Evolutionary conservation across 225 moss, liverwort and hornwort genomes (phyloP).

Genomic region (Pseudisothecium myosuroides): DNA sequence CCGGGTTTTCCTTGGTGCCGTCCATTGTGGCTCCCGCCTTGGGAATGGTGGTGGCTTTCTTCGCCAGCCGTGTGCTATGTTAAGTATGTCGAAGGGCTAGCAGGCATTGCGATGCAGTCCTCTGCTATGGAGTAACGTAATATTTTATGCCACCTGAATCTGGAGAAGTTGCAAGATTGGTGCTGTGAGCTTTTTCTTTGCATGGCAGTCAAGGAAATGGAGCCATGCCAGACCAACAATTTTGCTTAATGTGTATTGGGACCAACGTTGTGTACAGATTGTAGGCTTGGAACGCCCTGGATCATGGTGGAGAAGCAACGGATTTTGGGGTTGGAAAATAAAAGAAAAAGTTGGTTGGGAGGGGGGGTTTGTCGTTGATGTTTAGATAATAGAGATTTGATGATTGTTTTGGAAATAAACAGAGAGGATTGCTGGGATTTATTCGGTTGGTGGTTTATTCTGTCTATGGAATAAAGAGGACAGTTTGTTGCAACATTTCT

Average conservation of each 20-base stretch:
- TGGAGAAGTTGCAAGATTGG: constrained; percentile 6
- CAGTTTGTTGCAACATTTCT: not conserved
- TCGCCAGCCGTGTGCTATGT: constrained; percentile 12
- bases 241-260: not conserved
- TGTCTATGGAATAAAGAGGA: constrained; percentile 2
- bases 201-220: not conserved
- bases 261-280: constrained; percentile 18
- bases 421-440: not conserved
- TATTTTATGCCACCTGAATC: not conserved
- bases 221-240: constrained; percentile 13
- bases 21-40: constrained; percentile 8
- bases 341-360: not conserved
- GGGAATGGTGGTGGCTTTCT: constrained; percentile 9
- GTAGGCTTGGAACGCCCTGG: not conserved
- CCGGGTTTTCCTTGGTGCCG: not conserved
- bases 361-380: not conserved
- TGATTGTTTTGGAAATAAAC: constrained; percentile 6
- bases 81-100: not conserved
- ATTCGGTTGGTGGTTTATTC: not conserved
- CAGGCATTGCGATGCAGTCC: not conserved
- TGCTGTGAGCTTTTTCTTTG: not conserved
- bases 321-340: constrained; percentile 1
- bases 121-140: not conserved
- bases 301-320: not conserved
- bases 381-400: not conserved